A percentile compares a stretch with the other conserved stretches of the same genome.
These are phyloP conservation scores for Crithidia fasciculata DNA, from an alignment of 208 protist genomes.

Conservation along the genomic window DNA sequence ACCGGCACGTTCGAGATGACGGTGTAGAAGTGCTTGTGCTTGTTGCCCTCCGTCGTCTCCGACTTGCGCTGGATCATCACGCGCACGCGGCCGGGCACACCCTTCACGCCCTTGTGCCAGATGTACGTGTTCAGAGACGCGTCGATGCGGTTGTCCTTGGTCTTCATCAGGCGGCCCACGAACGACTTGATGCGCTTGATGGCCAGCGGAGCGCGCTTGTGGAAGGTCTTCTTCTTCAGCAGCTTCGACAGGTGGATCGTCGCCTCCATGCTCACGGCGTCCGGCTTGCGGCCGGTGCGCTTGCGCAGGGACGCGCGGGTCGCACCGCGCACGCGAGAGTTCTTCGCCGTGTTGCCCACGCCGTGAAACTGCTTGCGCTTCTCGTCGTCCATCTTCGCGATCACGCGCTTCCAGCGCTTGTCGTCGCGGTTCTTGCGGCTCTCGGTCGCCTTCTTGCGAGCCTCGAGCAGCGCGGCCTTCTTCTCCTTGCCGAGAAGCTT, in stretches of 20 bases:
- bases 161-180: constrained; percentile 96
- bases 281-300: constrained; percentile 82
- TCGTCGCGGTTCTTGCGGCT: constrained; percentile 86
- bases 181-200: constrained; percentile 96
- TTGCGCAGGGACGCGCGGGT: constrained; percentile 87
- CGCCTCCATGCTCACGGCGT: constrained; percentile 94
- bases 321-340: constrained; percentile 83
- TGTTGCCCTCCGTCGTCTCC: constrained; percentile 79
- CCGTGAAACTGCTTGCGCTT: constrained; percentile 87
- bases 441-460: constrained; percentile 71
- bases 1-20: constrained; percentile 90
- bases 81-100: constrained; percentile 94
- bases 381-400: constrained; percentile 87
- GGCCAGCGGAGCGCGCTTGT: constrained; percentile 96
- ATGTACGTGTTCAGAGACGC: constrained; percentile 96
- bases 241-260: constrained; percentile 98
- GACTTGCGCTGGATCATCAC: constrained; percentile 92
- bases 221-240: constrained; percentile 96
- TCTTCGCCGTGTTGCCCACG: constrained; percentile 87
- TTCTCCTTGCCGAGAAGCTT: constrained; percentile 87
- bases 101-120: constrained; percentile 97
- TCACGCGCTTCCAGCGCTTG: constrained; percentile 89
- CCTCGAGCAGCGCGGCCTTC: constrained; percentile 78
- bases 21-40: constrained; percentile 92
- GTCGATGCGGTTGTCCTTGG: constrained; percentile 97